Evolutionary conservation across 148 eudicot genomes (phyloP), one percentile per base, ranked within the genome.

Genomic region (Drosera capensis): DNA sequence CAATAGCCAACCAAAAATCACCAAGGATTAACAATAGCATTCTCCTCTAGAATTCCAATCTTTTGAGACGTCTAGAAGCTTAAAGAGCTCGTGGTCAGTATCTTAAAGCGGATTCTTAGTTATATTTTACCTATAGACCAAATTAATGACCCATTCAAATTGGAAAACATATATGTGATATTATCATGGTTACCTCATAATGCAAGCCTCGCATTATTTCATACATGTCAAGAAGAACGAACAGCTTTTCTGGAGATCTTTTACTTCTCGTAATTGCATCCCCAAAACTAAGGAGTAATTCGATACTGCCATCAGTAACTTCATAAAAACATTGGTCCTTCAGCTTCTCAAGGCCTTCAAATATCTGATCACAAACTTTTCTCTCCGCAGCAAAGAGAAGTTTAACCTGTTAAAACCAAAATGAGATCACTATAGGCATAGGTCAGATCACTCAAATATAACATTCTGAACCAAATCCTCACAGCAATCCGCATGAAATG

Each of bases 401-500:
- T 62, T 92, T 92, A 42, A 82, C 95, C 99, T 92, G 77, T 55
- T 50, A 28, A 21, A 28, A 58, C 18, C 40, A 51, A 43, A 31
- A 67, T 45, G 7, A 21, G 28, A 46, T 5, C 39, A 23, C 11
- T 14, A 46, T 5, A 51, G 36, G 5, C 16, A 30, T 22, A 17
- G 8, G 8, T 37, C 1, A n/a, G 22, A 3, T 7, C 8, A 13
- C 43, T 17, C 20, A 25, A 14, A 47, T 14, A 43, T 30, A 11
- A 20, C 18, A 30, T 21, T 14, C 21, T 48, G 14, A 43, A 42
- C 29, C 17, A 43, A 43, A 48, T 43, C 52, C 86, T 62, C 68
- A 92, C 99, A 59, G 99, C 95, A 70, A 92, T 85, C 51, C 95
- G 80, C 99, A 92, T 92, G 65, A 78, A 92, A 66, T 85, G 95